phyloP scores from a whole-genome alignment of 2,329 filamentous ascomycete species.

The Pseudogymnoascus sp. region DNA sequence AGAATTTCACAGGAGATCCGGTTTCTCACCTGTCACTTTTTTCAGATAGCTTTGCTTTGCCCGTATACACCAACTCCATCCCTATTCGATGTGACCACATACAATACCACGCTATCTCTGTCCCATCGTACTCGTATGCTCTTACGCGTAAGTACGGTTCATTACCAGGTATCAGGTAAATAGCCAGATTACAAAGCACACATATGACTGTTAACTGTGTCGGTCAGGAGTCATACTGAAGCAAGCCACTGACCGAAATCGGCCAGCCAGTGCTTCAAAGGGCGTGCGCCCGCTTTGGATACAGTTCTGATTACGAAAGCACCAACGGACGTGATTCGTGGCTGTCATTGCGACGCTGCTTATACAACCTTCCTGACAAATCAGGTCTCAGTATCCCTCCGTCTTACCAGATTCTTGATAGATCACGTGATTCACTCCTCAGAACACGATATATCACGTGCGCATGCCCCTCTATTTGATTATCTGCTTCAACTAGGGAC shows the following conservation, averaged over 20 bases:
- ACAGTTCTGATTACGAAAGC: background rate
- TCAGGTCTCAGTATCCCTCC: background rate
- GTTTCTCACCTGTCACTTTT: background rate
- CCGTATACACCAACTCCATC: background rate
- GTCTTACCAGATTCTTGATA: background rate
- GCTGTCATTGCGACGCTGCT: background rate
- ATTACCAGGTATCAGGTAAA: background rate
- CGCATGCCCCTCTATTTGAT: no score
- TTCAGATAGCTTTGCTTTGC: background rate
- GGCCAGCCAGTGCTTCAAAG: background rate
- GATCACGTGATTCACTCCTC: no score
- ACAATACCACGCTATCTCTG: background rate
- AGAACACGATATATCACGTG: no score
- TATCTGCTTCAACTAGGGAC: no score
- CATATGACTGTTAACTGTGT: conserved; percentile 3
- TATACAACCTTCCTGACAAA: background rate
- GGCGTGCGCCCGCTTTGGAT: background rate
- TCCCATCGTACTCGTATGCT: background rate
- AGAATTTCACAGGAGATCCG: conserved; percentile 2
- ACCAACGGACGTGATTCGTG: background rate
- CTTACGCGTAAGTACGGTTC: background rate
- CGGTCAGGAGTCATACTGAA: background rate
- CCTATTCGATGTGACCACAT: background rate
- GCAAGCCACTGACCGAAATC: background rate
- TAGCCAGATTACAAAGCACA: background rate